Evolutionary conservation across 352 stramenopile genomes (phyloP).

Genomic region (Phytophthora foliorum): DNA sequence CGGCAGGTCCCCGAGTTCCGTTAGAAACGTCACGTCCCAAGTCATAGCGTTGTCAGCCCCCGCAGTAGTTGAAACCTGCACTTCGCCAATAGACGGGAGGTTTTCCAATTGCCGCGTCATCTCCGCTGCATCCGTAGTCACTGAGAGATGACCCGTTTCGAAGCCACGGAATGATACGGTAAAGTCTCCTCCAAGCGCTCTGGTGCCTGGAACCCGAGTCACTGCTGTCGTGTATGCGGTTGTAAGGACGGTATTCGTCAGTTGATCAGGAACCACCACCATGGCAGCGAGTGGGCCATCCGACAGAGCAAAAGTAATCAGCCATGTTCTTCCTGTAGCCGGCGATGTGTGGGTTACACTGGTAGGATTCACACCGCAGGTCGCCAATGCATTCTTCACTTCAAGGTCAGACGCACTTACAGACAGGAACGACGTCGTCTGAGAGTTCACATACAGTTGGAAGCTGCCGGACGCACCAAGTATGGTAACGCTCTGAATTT

Average conservation of each 20-base stretch:
- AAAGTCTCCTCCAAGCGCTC: slow-evolving; percentile 79
- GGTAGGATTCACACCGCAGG: slow-evolving; percentile 65
- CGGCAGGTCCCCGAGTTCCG: slow-evolving; percentile 94
- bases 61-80: slow-evolving; percentile 69
- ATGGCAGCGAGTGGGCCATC: slow-evolving; percentile 60
- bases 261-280: slow-evolving; percentile 61
- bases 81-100: slow-evolving; percentile 79
- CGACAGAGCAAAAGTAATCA: slow-evolving; percentile 68
- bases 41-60: slow-evolving; percentile 70
- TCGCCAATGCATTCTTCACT: slow-evolving; percentile 65
- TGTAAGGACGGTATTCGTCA: slow-evolving; percentile 62
- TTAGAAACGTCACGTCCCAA: slow-evolving; percentile 95
- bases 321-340: slow-evolving; percentile 70
- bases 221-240: slow-evolving; percentile 65
- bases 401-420: slow-evolving; percentile 48
- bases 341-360: slow-evolving; percentile 47
- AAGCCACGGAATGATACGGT: slow-evolving; percentile 83
- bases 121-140: slow-evolving; percentile 55
- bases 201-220: slow-evolving; percentile 51
- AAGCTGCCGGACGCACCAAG: slow-evolving; percentile 74
- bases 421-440: slow-evolving; percentile 59
- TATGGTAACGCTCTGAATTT: slow-evolving; percentile 85
- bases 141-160: slow-evolving; percentile 76
- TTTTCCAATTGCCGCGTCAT: slow-evolving; percentile 93
- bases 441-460: slow-evolving; percentile 73